Conservation (phyloP, 2,329 filamentous ascomycete species). For the Scytalidium lignicola region DNA sequence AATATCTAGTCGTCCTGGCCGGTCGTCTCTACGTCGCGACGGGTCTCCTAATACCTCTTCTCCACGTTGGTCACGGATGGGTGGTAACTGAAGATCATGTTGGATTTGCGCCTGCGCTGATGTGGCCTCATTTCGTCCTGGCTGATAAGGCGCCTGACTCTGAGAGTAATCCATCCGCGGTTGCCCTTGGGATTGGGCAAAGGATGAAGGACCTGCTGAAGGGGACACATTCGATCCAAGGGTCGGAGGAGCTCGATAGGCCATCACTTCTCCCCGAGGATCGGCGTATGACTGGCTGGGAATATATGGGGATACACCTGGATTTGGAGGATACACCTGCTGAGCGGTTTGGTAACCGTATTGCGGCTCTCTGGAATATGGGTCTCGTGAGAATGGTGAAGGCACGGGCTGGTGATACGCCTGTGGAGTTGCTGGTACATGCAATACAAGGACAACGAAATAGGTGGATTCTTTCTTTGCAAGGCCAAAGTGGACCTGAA, state of each 20-base stretch:
- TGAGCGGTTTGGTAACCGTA: constrained; percentile 24
- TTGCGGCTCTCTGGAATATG: constrained; percentile 22
- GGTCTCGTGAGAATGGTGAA: constrained; percentile 22
- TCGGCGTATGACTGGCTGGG: constrained; percentile 16
- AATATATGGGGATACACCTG: constrained; percentile 17
- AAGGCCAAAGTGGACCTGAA: constrained; percentile 49
- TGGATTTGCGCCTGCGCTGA: constrained; percentile 27
- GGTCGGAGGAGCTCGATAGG: constrained; percentile 16
- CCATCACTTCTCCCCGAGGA: constrained; percentile 19
- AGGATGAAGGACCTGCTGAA: constrained; percentile 38
- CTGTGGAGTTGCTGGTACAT: constrained; percentile 18
- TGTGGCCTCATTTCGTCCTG: constrained; percentile 47
- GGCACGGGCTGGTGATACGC: constrained; percentile 17
- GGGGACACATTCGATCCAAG: constrained; percentile 19
- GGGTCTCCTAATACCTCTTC: constrained; percentile 20
- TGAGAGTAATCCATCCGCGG: constrained; percentile 33
- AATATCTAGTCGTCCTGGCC: constrained; percentile 52
- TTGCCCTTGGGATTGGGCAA: constrained; percentile 39
- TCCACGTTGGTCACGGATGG: constrained; percentile 33
- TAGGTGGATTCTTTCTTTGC: constrained; percentile 58
- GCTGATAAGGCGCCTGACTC: constrained; percentile 40
- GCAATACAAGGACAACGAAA: constrained; percentile 46
- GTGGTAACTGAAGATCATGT: constrained; percentile 34
- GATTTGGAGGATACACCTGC: constrained; percentile 18
- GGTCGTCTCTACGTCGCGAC: constrained; percentile 40